Evolutionary conservation across 495 filamentous ascomycete species (phyloP).

Genomic region (Penicillium subrubescens): DNA sequence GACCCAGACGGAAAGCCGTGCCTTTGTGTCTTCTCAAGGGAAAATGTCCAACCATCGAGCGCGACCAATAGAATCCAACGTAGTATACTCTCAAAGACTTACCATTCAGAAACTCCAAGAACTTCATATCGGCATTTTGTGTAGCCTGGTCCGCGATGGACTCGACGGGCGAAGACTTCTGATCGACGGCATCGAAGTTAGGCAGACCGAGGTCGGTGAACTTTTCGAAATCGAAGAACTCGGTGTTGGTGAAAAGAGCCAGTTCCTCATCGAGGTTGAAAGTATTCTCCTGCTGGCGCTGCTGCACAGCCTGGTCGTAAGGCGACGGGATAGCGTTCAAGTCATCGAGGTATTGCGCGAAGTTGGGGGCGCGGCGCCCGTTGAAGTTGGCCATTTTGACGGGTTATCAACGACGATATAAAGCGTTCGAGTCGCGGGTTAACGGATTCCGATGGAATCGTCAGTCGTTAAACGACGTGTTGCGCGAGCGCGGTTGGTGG

Average conservation of each 20-base stretch:
- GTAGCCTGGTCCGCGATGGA: slow-evolving; percentile 17
- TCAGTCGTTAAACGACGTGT: slow-evolving; percentile 7
- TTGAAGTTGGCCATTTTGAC: slow-evolving; percentile 66
- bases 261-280: slow-evolving; percentile 74
- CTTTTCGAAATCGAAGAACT: slow-evolving; percentile 80
- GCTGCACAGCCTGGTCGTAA: slow-evolving; percentile 63
- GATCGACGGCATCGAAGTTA: slow-evolving; percentile 38
- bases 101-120: slow-evolving; percentile 49
- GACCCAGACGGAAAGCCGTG: slow-evolving; percentile 14
- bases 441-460: not conserved
- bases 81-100: slow-evolving; percentile 27
- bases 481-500: slow-evolving; percentile 1
- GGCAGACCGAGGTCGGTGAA: slow-evolving; percentile 47
- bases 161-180: slow-evolving; percentile 30
- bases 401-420: not conserved
- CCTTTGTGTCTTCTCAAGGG: not conserved
- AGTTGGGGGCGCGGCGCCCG: slow-evolving; percentile 74
- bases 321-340: slow-evolving; percentile 75
- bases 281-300: slow-evolving; percentile 52
- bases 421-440: not conserved
- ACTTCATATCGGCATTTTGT: slow-evolving; percentile 42
- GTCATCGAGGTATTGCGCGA: slow-evolving; percentile 85
- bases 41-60: slow-evolving; percentile 15
- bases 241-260: slow-evolving; percentile 85
- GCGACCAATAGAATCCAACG: slow-evolving; percentile 14